Evolutionary conservation across 2,329 filamentous ascomycete genomes (phyloP).

Genomic region (Alternaria triticina): DNA sequence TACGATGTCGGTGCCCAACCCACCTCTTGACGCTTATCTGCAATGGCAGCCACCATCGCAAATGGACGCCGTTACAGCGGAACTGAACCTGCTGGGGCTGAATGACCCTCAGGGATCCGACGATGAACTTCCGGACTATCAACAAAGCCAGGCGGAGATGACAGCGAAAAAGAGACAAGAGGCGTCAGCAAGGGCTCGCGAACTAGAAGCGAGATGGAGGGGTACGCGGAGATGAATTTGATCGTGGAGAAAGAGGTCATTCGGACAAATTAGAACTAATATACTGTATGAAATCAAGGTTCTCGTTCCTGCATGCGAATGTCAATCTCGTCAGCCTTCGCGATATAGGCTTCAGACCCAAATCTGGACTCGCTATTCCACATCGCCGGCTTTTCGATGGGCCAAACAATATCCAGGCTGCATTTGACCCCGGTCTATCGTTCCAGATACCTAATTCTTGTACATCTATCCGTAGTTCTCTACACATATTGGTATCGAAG

Average conservation of each 20-base stretch:
- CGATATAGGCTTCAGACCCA: neutral
- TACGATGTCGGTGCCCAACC: conserved; percentile 7
- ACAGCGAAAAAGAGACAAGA: conserved; percentile 47
- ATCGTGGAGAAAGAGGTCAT: neutral
- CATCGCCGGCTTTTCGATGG: neutral
- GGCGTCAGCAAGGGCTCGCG: conserved; percentile 53
- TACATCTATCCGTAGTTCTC: neutral
- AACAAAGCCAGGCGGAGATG: conserved; percentile 56
- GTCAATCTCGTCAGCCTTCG: neutral
- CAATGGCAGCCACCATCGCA: conserved; percentile 25
- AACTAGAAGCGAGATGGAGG: conserved; percentile 54
- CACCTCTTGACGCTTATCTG: conserved; percentile 13
- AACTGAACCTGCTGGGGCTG: conserved; percentile 39
- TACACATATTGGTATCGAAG: neutral
- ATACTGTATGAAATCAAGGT: neutral
- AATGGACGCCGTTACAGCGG: conserved; percentile 35
- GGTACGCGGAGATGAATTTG: conserved; percentile 12
- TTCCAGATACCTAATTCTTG: neutral
- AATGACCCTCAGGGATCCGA: conserved; percentile 39
- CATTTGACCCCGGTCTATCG: neutral
- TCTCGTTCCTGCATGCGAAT: neutral
- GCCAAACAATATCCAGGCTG: neutral
- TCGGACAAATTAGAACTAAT: neutral
- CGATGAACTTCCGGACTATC: conserved; percentile 55
- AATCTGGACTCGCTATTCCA: neutral